phyloP scores from a whole-genome alignment of 805 yeast genomes.

The Wickerhamomyces chaumierensis region DNA sequence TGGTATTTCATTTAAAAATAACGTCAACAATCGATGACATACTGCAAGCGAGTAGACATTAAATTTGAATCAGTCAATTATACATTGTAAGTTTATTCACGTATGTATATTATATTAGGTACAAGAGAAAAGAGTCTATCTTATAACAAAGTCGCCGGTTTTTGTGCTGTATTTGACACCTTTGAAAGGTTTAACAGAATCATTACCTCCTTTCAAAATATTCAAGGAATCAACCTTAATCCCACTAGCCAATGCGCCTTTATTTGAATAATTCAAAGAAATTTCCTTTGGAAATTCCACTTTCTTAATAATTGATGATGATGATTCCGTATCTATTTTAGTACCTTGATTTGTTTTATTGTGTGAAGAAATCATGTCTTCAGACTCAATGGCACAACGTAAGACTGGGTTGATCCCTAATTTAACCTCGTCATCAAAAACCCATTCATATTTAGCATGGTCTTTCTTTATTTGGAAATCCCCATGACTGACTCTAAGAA shows the following conservation, averaged over 20 bases:
- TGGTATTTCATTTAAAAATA: no score
- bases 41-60: no score
- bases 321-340: not conserved
- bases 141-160: constrained; percentile 39
- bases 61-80: no score
- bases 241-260: constrained; percentile 71
- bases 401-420: constrained; percentile 61
- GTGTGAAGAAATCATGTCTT: no score
- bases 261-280: constrained; percentile 40
- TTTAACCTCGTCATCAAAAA: constrained; percentile 42
- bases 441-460: constrained; percentile 54
- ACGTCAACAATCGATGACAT: no score
- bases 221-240: constrained; percentile 55
- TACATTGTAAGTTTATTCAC: no score
- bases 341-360: no score
- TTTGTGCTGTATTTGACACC: constrained; percentile 78
- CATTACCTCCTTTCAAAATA: constrained; percentile 47
- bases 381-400: constrained; percentile 40
- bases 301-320: not conserved
- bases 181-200: constrained; percentile 64
- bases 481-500: constrained; percentile 64
- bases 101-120: not conserved
- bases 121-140: constrained; percentile 1
- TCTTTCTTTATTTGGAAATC: constrained; percentile 52
- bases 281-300: constrained; percentile 30